These are phyloP conservation scores for Excoecaria agallocha DNA, from an alignment of 345 rosid genomes.

Conservation along the genomic window DNA sequence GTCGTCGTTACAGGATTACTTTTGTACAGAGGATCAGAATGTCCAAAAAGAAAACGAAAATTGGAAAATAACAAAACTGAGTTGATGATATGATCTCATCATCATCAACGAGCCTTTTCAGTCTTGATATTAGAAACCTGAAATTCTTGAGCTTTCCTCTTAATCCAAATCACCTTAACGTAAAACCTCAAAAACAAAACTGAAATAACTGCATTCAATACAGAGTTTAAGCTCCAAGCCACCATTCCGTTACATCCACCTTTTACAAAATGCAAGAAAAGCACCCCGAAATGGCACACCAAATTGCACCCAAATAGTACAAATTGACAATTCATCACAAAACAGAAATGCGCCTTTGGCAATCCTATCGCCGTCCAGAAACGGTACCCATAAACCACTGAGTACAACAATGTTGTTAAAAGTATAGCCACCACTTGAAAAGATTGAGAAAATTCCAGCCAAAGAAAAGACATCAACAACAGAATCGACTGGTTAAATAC, in stretches of 20 bases:
- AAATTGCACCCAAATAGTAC: slow-evolving; percentile 26
- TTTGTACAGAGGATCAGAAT: neutral
- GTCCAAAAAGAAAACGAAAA: neutral
- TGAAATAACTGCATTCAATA: slow-evolving; percentile 23
- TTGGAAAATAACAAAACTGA: neutral
- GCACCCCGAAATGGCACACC: slow-evolving; percentile 31
- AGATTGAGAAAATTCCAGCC: slow-evolving; percentile 90
- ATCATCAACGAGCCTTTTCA: neutral
- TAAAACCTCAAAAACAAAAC: slow-evolving; percentile 30
- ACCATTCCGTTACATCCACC: slow-evolving; percentile 37
- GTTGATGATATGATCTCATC: neutral
- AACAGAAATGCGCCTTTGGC: slow-evolving; percentile 21
- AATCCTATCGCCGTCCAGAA: slow-evolving; percentile 32
- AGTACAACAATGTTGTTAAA: slow-evolving; percentile 58
- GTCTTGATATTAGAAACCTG: neutral
- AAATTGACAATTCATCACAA: slow-evolving; percentile 29
- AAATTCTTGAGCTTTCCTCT: neutral
- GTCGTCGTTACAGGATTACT: too few species aligned
- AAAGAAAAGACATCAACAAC: slow-evolving; percentile 64
- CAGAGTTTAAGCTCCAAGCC: slow-evolving; percentile 31
- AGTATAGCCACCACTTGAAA: slow-evolving; percentile 77
- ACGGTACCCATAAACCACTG: slow-evolving; percentile 60
- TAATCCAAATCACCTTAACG: slow-evolving; percentile 6
- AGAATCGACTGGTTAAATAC: slow-evolving; percentile 58
- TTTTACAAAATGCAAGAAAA: slow-evolving; percentile 27